Evolutionary conservation across 1,139 yeast genomes (phyloP).

Genomic region (Saccharomyces hybrid): DNA sequence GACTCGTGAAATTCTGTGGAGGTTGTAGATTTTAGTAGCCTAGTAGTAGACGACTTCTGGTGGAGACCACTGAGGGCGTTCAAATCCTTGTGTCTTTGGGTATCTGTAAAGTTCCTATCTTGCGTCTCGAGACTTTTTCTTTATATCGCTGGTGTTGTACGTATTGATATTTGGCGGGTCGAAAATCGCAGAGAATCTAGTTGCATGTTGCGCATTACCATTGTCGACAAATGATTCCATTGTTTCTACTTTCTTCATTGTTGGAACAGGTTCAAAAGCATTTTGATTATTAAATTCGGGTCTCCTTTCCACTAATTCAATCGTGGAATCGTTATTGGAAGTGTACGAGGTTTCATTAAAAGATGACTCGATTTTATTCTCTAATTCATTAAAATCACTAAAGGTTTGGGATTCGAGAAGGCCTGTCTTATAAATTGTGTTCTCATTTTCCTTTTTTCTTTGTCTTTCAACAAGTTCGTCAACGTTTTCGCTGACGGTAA

Average conservation of each 20-base stretch:
- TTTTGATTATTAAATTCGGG: neutral
- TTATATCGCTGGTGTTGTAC: neutral
- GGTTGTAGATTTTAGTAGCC: neutral
- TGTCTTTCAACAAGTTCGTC: conserved; percentile 15
- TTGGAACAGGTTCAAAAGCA: neutral
- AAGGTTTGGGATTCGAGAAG: conserved; percentile 2
- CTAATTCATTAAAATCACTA: neutral
- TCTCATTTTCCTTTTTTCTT: neutral
- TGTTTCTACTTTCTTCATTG: neutral
- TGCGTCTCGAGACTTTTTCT: neutral
- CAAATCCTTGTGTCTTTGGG: neutral
- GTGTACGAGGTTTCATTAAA: conserved; percentile 1
- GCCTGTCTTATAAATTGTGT: neutral
- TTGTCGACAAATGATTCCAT: neutral
- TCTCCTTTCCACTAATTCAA: neutral
- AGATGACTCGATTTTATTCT: neutral
- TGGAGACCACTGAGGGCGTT: neutral
- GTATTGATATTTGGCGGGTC: neutral
- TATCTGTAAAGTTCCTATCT: neutral
- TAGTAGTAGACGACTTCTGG: neutral
- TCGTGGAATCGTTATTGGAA: conserved; percentile 1
- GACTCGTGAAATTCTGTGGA: neutral
- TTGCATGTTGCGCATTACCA: neutral
- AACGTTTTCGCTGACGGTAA: conserved; percentile 23
- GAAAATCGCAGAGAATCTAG: neutral